Conservation (phyloP, 805 yeast species). For the Starmerella scarabaei region DNA sequence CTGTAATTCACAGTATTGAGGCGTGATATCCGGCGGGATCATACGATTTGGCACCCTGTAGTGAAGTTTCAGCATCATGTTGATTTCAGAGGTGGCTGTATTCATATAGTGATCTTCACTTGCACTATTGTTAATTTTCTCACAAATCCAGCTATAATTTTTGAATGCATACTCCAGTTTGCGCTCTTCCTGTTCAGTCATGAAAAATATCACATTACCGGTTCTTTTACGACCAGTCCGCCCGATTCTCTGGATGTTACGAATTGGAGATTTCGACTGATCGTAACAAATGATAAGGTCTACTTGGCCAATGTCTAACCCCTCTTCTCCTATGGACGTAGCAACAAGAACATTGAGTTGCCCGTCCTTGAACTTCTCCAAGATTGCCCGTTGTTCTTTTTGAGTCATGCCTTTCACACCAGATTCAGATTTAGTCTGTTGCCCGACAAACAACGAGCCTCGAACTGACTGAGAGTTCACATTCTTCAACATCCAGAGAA, state of each 20-base stretch:
- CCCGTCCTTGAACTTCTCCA: constrained; percentile 61
- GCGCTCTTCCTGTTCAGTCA: constrained; percentile 61
- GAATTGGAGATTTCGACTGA: constrained; percentile 84
- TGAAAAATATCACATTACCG: constrained; percentile 64
- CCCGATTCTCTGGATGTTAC: constrained; percentile 92
- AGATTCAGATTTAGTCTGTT: constrained; percentile 35
- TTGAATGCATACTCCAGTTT: constrained; percentile 78
- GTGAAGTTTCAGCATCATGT: constrained; percentile 34
- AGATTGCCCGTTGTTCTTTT: constrained; percentile 67
- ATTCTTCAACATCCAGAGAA: constrained; percentile 44
- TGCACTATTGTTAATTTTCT: constrained; percentile 33
- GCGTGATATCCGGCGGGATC: constrained; percentile 44
- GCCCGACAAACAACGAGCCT: constrained; percentile 90
- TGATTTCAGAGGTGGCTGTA: constrained; percentile 8
- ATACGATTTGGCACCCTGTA: constrained; percentile 49
- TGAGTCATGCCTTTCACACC: constrained; percentile 73
- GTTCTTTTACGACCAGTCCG: constrained; percentile 93
- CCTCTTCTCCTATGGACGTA: constrained; percentile 97
- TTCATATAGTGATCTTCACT: not conserved
- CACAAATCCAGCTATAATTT: constrained; percentile 68
- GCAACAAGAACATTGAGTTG: constrained; percentile 73
- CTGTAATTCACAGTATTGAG: constrained; percentile 41
- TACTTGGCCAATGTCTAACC: constrained; percentile 95
- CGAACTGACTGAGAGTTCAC: constrained; percentile 29
- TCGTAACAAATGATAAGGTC: constrained; percentile 88